These are phyloP conservation scores for Litsea cubeba DNA, from an alignment of 164 flowering plant genomes.

Conservation along the genomic window DNA sequence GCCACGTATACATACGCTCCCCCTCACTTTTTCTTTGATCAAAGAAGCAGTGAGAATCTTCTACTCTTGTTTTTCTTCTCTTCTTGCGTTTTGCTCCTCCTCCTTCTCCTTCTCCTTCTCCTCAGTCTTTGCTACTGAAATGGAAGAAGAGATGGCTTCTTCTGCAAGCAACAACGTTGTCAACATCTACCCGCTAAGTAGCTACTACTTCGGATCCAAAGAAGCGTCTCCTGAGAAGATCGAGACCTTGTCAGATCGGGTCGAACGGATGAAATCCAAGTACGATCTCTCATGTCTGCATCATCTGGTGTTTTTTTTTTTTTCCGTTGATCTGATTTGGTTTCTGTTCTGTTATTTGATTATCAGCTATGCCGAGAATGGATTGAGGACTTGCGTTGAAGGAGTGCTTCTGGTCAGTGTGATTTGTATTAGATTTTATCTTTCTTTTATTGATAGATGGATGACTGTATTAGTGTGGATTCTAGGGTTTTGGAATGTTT, in stretches of 20 bases:
- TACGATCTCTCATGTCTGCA: conserved; percentile 14
- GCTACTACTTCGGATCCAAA: conserved; percentile 63
- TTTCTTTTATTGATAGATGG: neutral
- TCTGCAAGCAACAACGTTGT: conserved; percentile 14
- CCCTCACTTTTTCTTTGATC: neutral
- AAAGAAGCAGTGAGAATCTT: neutral
- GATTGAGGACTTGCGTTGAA: conserved; percentile 67
- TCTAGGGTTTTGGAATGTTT: too few relatives aligned
- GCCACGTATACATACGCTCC: neutral
- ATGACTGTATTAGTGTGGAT: neutral
- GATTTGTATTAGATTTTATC: neutral
- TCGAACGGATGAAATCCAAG: conserved; percentile 54
- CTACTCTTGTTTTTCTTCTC: neutral
- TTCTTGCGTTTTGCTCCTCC: too few relatives aligned
- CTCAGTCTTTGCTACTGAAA: neutral
- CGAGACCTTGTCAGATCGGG: conserved; percentile 43
- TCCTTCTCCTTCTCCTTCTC: neutral
- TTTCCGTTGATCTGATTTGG: conserved; percentile 1
- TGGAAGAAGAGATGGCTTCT: neutral
- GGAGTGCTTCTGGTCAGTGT: conserved; percentile 61
- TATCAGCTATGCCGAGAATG: conserved; percentile 48
- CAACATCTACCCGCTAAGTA: conserved; percentile 54
- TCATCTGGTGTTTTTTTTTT: neutral
- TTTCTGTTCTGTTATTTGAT: neutral
- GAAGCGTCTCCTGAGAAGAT: conserved; percentile 32